These are phyloP conservation scores for Sophora flavescens DNA, from an alignment of 306 rosid genomes.

Conservation along the genomic window DNA sequence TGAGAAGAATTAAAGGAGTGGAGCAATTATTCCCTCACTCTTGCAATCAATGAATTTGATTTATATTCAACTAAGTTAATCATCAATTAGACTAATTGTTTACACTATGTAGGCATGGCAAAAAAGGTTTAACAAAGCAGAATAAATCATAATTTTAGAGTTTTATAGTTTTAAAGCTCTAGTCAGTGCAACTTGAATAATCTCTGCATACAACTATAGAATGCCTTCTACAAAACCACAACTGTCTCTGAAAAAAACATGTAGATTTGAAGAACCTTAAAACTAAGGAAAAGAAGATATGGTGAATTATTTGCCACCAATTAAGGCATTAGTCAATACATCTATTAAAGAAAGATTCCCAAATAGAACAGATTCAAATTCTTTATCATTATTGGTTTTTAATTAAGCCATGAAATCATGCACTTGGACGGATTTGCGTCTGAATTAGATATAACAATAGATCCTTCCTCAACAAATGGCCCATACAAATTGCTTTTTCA, in stretches of 20 bases:
- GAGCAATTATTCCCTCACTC: background rate
- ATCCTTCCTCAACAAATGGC: slow-evolving; percentile 46
- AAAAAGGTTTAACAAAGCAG: slow-evolving; percentile 25
- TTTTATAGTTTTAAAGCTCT: background rate
- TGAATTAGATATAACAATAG: slow-evolving; percentile 22
- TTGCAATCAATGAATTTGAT: slow-evolving; percentile 15
- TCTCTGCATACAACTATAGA: slow-evolving; percentile 16
- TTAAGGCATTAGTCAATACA: slow-evolving; percentile 44
- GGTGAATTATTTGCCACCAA: slow-evolving; percentile 42
- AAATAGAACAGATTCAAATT: slow-evolving; percentile 44
- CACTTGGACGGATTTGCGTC: slow-evolving; percentile 49
- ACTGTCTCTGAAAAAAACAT: slow-evolving; percentile 30
- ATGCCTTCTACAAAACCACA: slow-evolving; percentile 21
- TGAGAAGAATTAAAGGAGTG: background rate
- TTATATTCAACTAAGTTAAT: background rate
- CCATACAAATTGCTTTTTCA: slow-evolving; percentile 46
- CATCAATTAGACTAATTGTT: slow-evolving; percentile 8
- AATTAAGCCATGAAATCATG: slow-evolving; percentile 37
- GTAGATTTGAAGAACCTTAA: slow-evolving; percentile 25
- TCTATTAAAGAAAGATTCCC: slow-evolving; percentile 46
- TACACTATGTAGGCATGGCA: slow-evolving; percentile 1
- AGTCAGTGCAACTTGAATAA: slow-evolving; percentile 24
- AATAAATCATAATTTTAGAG: slow-evolving; percentile 22
- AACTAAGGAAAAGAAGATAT: slow-evolving; percentile 31
- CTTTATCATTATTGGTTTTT: slow-evolving; percentile 30